Base-by-base conservation (phyloP, 2,329 filamentous ascomycete species). In the Immersiporthe knoxdaviesiana region DNA sequence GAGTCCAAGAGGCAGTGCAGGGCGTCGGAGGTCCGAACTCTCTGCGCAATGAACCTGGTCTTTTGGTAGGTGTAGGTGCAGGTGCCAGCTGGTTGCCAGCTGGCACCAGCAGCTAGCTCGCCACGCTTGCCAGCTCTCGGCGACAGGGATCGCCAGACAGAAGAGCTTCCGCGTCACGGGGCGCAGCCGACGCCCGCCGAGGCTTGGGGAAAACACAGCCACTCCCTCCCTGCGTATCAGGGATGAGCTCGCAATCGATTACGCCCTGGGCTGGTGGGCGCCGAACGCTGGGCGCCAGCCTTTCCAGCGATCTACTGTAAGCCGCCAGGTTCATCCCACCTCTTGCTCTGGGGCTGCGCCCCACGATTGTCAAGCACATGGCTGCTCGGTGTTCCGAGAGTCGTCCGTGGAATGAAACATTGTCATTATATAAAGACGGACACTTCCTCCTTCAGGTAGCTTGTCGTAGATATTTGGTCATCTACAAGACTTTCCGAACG, bases 361-460 rank as follows among this genome's bases (percentile, higher is more conserved):
- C 52, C 52, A 56, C 12, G 52, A 56, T 30, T 30, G 27, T 56
- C 24, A 56, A 24, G 52, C 52, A 56, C 52, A 56, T 30, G 24
- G 52, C 12, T 27, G 52, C 52, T 56, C 52, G 52, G 52, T 30
- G 12, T 56, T 24, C n/a, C 27, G 52, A 27, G 27, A 6, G n/a
- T 14, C 24, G 14, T 56, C 52, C 24, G 27, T 56, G 12, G 24
- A 3, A 3, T 8, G 18, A 30, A 30, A 30, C 24, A 7, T 30
- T 18, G 24, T n/a, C n/a, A n/a, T n/a, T 56, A 32, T 56, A 56
- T 56, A 56, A 56, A 56, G 52, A 56, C 14, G 27, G 24, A 56
- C 52, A 8, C 27, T 16, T 52, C 50, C 47, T 24, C n/a, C 18
- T n/a, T 7, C n/a, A 27, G n/a, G n/a, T 27, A 27, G 14, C n/a